These are phyloP conservation scores for Calvatia gigantea DNA, from an alignment of 768 basidiomycete species.

Conservation along the genomic window DNA sequence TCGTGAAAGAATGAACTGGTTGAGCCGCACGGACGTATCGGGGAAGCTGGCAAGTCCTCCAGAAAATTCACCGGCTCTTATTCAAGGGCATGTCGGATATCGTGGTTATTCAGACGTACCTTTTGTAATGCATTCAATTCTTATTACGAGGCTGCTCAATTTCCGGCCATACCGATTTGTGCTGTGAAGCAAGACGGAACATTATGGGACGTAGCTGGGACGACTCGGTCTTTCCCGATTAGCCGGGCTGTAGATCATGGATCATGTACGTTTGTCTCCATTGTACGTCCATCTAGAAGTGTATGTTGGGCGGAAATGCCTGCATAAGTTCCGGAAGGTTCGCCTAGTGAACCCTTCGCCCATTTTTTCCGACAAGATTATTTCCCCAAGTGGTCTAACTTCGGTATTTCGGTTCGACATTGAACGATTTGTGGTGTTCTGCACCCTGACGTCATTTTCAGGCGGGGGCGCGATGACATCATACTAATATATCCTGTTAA, in stretches of 20 bases:
- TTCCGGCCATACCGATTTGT: neutral
- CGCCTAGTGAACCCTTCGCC: neutral
- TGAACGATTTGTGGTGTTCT: neutral
- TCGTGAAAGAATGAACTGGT: neutral
- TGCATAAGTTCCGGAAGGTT: neutral
- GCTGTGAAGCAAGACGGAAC: neutral
- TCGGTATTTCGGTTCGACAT: neutral
- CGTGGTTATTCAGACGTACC: too few species aligned
- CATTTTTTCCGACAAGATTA: neutral
- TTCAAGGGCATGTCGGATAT: too few species aligned
- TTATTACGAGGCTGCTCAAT: too few species aligned
- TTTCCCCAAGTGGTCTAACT: neutral
- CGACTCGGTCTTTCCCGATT: neutral
- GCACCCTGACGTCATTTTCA: slow-evolving; percentile 3
- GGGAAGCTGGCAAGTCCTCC: neutral
- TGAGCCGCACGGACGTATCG: neutral
- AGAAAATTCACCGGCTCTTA: neutral
- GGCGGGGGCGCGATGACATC: slow-evolving; percentile 1
- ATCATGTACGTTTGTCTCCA: too few species aligned
- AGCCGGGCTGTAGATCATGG: too few species aligned
- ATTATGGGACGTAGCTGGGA: neutral
- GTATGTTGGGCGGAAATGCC: neutral
- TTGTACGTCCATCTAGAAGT: neutral
- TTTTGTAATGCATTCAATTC: too few species aligned
- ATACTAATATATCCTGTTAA: neutral